A percentile compares a stretch with the other conserved stretches of the same genome.
Evolutionary conservation across 108 stramenopile species (phyloP).

Genomic region (Fragilaria radians): DNA sequence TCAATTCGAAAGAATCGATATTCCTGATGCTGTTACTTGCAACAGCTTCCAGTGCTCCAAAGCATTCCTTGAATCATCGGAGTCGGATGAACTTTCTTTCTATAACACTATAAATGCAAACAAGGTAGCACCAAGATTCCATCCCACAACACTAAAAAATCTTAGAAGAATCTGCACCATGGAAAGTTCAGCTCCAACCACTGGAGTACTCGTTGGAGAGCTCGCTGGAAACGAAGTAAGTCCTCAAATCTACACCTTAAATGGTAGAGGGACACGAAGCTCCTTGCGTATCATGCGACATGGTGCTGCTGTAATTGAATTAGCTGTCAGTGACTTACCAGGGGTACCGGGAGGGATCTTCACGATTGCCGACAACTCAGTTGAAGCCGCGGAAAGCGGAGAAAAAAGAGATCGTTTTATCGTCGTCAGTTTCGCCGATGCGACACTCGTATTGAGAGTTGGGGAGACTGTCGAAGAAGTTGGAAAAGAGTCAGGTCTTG

Average conservation of each 20-base stretch:
- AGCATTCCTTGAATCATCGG: constrained; percentile 19
- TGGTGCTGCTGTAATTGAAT: constrained; percentile 88
- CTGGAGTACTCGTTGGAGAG: constrained; percentile 86
- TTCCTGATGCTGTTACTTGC: constrained; percentile 56
- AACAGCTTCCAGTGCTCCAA: constrained; percentile 33
- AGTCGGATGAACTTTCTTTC: constrained; percentile 15
- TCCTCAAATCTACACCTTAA: constrained; percentile 88
- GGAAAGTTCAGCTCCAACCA: constrained; percentile 82
- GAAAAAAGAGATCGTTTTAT: constrained; percentile 61
- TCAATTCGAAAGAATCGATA: constrained; percentile 88
- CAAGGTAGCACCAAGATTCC: constrained; percentile 63
- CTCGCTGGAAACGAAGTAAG: constrained; percentile 86
- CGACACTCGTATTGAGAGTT: constrained; percentile 91
- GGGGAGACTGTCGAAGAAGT: constrained; percentile 97
- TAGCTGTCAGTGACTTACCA: constrained; percentile 92
- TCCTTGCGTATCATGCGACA: constrained; percentile 82
- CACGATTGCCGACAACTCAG: constrained; percentile 68
- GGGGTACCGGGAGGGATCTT: constrained; percentile 91
- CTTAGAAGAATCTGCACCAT: constrained; percentile 66
- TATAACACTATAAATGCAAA: constrained; percentile 34
- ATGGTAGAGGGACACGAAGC: constrained; percentile 84
- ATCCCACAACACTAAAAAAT: constrained; percentile 70
- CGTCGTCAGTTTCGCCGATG: constrained; percentile 95
- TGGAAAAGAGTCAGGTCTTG: constrained; percentile 83
- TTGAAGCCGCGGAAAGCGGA: constrained; percentile 20